Conservation (phyloP, 129 eudicot species). For the Flaveria linearis region DNA sequence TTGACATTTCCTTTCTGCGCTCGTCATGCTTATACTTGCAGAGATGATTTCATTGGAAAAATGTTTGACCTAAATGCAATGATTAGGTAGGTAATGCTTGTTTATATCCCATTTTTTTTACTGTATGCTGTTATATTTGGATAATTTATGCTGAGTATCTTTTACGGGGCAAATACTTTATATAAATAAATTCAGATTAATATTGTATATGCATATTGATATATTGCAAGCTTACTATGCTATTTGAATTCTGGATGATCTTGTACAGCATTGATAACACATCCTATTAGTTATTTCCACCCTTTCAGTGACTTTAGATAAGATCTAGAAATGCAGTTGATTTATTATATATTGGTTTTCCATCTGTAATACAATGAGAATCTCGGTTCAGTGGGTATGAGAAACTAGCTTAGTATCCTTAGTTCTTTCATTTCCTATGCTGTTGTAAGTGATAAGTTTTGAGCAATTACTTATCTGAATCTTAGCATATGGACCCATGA, state of each 20-base stretch:
- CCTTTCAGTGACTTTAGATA: constrained; percentile 1
- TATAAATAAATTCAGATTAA: background rate
- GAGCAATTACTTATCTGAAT: constrained; percentile 3
- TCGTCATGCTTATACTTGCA: constrained; percentile 31
- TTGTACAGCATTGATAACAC: background rate
- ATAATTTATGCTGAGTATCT: constrained; percentile 2
- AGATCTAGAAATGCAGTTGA: constrained; percentile 7
- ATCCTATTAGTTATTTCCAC: background rate
- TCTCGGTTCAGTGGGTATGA: background rate
- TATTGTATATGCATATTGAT: background rate
- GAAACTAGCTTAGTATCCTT: background rate
- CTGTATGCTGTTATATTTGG: constrained; percentile 1
- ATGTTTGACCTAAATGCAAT: constrained; percentile 67
- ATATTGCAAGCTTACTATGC: constrained; percentile 15
- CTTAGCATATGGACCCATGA: background rate
- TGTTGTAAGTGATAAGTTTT: background rate
- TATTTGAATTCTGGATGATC: background rate
- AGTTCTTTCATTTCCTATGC: constrained; percentile 1
- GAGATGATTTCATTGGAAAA: constrained; percentile 64
- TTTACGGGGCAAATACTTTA: background rate
- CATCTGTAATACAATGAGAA: background rate
- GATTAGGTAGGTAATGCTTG: constrained; percentile 48
- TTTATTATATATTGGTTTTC: constrained; percentile 19
- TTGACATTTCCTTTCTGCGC: background rate
- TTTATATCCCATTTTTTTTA: constrained; percentile 3